Conservation (phyloP, 2,329 filamentous ascomycete species). For the Mycosphaerella arachidis region DNA sequence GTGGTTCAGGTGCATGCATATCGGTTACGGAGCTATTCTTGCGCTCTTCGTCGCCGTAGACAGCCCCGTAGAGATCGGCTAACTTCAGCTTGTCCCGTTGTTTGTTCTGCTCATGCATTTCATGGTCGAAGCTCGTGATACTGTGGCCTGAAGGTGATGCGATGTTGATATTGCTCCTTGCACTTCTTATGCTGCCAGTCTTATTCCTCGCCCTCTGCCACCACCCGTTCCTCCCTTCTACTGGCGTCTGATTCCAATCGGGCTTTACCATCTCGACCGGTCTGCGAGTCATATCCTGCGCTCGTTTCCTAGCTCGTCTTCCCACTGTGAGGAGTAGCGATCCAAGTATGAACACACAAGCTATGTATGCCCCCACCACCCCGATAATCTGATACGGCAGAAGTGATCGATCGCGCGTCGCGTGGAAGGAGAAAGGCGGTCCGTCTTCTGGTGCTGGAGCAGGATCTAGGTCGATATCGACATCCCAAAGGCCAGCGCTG, state of each 20-base stretch:
- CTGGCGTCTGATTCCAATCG: conserved; percentile 24
- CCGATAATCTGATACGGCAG: conserved; percentile 79
- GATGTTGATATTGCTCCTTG: conserved; percentile 43
- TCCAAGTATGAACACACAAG: conserved; percentile 70
- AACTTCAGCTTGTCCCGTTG: conserved; percentile 82
- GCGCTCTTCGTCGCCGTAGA: conserved; percentile 76
- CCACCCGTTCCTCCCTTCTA: conserved; percentile 32
- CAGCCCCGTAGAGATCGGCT: conserved; percentile 84
- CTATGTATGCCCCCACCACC: conserved; percentile 77
- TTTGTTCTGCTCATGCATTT: conserved; percentile 71
- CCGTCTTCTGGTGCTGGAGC: conserved; percentile 58
- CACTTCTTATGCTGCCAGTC: conserved; percentile 29
- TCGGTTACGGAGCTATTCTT: conserved; percentile 2
- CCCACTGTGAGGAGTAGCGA: conserved; percentile 50
- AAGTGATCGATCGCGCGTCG: conserved; percentile 57
- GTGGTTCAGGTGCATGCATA: not conserved
- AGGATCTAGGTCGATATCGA: conserved; percentile 52
- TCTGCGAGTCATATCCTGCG: conserved; percentile 47
- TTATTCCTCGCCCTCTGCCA: conserved; percentile 25
- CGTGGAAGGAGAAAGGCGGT: conserved; percentile 54
- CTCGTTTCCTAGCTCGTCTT: conserved; percentile 40
- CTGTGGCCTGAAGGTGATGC: conserved; percentile 48
- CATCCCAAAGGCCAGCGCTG: conserved; percentile 31
- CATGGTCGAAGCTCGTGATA: conserved; percentile 66
- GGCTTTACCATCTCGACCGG: conserved; percentile 57